Conservation (phyloP, 108 stramenopile genomes). For the Pseudonitzschia delicatissima region DNA sequence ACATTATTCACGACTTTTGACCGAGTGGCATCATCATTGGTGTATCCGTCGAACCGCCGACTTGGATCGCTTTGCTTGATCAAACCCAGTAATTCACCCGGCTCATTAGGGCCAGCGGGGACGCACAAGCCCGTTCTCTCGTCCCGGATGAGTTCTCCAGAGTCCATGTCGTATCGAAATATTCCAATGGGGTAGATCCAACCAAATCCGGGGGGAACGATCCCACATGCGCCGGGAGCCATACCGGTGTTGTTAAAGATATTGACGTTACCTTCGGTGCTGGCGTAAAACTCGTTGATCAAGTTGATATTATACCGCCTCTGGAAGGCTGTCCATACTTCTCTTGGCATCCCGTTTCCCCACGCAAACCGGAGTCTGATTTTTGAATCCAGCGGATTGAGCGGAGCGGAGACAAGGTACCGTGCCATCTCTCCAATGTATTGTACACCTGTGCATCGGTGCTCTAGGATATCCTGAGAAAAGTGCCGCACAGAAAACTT, state of each 20-base stretch:
- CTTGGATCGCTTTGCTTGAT: conserved; percentile 12
- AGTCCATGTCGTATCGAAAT: conserved; percentile 12
- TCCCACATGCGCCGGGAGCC: conserved; percentile 18
- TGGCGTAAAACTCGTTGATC: conserved; percentile 16
- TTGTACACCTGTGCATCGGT: conserved; percentile 13
- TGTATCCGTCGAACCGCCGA: conserved; percentile 16
- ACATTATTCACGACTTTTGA: conserved; percentile 17
- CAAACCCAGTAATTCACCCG: conserved; percentile 17
- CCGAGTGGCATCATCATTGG: conserved; percentile 6
- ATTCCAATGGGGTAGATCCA: conserved; percentile 22
- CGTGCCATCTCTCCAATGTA: conserved; percentile 26
- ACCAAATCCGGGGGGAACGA: conserved; percentile 12
- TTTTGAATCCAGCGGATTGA: conserved; percentile 4
- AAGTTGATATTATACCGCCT: conserved; percentile 16
- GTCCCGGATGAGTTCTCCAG: conserved; percentile 13
- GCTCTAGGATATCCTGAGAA: neutral
- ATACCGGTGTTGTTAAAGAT: conserved; percentile 19
- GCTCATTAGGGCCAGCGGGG: conserved; percentile 5
- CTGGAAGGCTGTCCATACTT: conserved; percentile 12
- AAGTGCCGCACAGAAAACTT: conserved; percentile 18
- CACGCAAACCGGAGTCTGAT: conserved; percentile 15
- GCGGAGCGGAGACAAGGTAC: conserved; percentile 10
- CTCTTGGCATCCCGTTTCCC: conserved; percentile 19
- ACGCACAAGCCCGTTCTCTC: conserved; percentile 14
- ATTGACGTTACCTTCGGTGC: conserved; percentile 22